Evolutionary conservation across 345 rosid genomes (phyloP), one percentile per base, ranked within the genome.

Genomic region (Toxicodendron radicans): DNA sequence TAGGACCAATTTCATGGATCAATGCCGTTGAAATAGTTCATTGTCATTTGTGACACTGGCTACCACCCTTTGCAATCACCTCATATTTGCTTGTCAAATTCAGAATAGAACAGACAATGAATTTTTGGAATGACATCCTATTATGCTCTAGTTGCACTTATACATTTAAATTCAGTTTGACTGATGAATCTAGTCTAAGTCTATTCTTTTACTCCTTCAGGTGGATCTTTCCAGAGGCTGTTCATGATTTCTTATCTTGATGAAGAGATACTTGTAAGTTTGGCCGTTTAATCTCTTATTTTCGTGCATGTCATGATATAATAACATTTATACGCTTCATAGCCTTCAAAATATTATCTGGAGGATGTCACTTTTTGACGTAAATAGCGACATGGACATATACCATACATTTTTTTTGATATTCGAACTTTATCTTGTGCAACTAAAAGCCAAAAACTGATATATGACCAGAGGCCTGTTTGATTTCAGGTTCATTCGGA

Each of bases 201-300:
- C 58, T 49, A n/a, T 46, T 48, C 52, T 20, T 62, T 52, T 72
- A 58, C 76, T 64, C 77, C 64, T 86, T 79, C 82, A 95, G 99
- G 87, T 79, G 94, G 98, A 66, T 78, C 91, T 45, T 92, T 87
- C 64, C 91, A 91, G 82, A 90, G 99, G 81, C 88, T 91, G 72
- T 92, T 95, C 84, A 88, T 92, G 97, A 92, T 95, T 76, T 90
- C 99, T 67, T 92, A 92, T 82, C 92, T 95, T 51, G 99, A 95
- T 58, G 98, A 90, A 58, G 99, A 95, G 87, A 91, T 89, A 83
- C 91, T 92, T 71, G 95, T 92, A 82, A 88, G 93, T 83, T 73
- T 43, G 48, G 48, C 58, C 27, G 62, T 17, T 5, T 18, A 24
- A 53, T 17, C 16, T 77, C 24, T 62, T 17, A 62, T 57, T 24